Evolutionary conservation across 345 rosid genomes (phyloP), one percentile per base, ranked within the genome.

Genomic region (Eucalyptus polybractea): DNA sequence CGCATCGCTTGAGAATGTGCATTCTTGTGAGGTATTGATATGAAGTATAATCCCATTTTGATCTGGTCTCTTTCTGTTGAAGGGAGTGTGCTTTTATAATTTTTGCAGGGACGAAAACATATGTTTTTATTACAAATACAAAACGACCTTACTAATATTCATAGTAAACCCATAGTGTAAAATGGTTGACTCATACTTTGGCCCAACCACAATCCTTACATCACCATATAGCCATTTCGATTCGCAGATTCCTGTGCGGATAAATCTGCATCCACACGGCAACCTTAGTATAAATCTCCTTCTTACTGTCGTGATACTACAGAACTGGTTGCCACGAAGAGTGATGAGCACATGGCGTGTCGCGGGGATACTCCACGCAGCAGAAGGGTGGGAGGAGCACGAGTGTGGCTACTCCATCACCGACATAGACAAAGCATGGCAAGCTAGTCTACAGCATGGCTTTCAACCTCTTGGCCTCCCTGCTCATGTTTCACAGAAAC

Each of bases 271-370:
- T 16, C 21, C 15, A n/a, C 40, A 1, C 22, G 13, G 47, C 47
- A 56, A 37, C 76, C 69, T 42, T 31, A 58, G 37, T 12, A 7
- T 2, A 31, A 56, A 86, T 86, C 37, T 49, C 13, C 80, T 67
- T 67, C 80, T 69, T 69, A 69, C 22, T 31, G 6, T 69, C 58
- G 33, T 24, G 45, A 50, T 65, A 22, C 44, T 51, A 40, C 92
- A 96, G 96, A 95, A 95, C 83, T 95, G 97, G 97, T 58, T 95
- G 88, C 96, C 95, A 51, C 94, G 97, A 91, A 94, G 96, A 86
- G 97, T 92, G 94, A 95, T 96, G 95, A 96, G 97, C 67, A 96
- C 97, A 22, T 95, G 98, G 95, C 91, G 94, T 10, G 80, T 91
- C 33, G 97, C 94, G 10, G 96, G 96, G 47, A 94, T 96, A 58